Evolutionary conservation across 2,329 filamentous ascomycete genomes (phyloP), one percentile per base, ranked within the genome.

Genomic region (Claviceps humidiphila): DNA sequence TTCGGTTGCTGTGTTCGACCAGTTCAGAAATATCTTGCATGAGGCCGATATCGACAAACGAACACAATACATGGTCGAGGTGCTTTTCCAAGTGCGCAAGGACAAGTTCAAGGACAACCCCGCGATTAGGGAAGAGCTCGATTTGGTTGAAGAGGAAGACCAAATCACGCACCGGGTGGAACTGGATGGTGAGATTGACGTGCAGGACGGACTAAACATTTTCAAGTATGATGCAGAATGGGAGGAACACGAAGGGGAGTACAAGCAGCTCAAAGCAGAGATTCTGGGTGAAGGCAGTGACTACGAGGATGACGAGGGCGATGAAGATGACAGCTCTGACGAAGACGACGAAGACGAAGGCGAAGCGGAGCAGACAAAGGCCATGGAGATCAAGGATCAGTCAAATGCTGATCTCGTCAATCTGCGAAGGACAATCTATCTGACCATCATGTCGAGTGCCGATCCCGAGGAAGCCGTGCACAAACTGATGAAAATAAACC

Each of bases 51-150:
- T 98, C 66, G 91, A 97, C 65, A 96, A 95, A 75, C 80, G 93
- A 58, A 90, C 91, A n/a, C 93, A 98, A 70, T 98, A 97, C 70
- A 95, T 95, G 87, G 91, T 98, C 53, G 93, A 98, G 67, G 93
- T 97, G 5, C 72, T 98, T 44, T 98, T 98, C 66, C 90, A 98
- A 71, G 85, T 96, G 52, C 81, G 93, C 57, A 95, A 96, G 69
- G 91, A 97, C 70, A 86, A 86, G 61, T 98, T 95, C 75, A 95
- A 95, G 72, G 89, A 97, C 62, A 89, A 97, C 61, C 89, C 85
- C 17, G 84, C 89, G 0, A 74, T 97, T 60, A 90, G 84, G 66
- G 90, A 96, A 64, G 93, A 98, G 66, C 73, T 98, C 53, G 93
- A 98, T 68, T 69, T 98, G 46, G 88, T 98, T 8, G 91, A 97